A percentile compares a stretch with the other conserved stretches of the same genome.
Evolutionary conservation across 2,329 filamentous ascomycete species (phyloP).

Genomic region (Samsoniella hepiali): DNA sequence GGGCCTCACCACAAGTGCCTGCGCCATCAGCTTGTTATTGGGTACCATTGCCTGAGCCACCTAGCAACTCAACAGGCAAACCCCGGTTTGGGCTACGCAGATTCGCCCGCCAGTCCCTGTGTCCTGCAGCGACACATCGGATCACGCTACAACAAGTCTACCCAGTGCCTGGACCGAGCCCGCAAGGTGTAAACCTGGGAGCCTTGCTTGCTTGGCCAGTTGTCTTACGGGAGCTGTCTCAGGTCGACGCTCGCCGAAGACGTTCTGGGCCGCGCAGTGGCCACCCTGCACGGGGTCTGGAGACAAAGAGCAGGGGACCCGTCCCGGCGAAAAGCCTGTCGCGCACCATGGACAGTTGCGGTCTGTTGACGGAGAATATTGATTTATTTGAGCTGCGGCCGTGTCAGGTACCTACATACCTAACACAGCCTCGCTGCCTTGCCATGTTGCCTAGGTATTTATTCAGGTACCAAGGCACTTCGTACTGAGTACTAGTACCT

Average conservation of each 20-base stretch:
- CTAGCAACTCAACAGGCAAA: not conserved
- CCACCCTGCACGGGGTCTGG: constrained; percentile 12
- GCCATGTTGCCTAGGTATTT: not conserved
- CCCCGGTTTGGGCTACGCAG: constrained; percentile 1
- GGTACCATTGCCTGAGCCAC: constrained; percentile 8
- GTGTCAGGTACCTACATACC: not conserved
- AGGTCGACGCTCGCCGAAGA: not conserved
- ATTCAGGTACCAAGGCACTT: too few relatives aligned
- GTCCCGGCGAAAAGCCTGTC: not conserved
- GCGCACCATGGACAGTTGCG: constrained; percentile 1
- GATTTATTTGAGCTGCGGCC: not conserved
- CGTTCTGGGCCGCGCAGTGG: constrained; percentile 13
- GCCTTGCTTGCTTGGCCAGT: not conserved
- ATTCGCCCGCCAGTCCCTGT: not conserved
- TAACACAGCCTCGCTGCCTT: too few relatives aligned
- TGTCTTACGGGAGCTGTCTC: constrained; percentile 9
- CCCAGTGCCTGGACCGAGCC: not conserved
- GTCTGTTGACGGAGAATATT: not conserved
- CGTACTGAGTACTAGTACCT: too few relatives aligned
- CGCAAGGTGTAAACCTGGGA: not conserved
- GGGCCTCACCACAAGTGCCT: constrained; percentile 13
- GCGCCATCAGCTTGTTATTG: constrained; percentile 7
- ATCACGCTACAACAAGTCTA: not conserved
- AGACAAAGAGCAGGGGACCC: not conserved
- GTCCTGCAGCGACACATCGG: constrained; percentile 13